Conservation (phyloP, 1,284 basidiomycete species). For the Ustilago lituana region DNA sequence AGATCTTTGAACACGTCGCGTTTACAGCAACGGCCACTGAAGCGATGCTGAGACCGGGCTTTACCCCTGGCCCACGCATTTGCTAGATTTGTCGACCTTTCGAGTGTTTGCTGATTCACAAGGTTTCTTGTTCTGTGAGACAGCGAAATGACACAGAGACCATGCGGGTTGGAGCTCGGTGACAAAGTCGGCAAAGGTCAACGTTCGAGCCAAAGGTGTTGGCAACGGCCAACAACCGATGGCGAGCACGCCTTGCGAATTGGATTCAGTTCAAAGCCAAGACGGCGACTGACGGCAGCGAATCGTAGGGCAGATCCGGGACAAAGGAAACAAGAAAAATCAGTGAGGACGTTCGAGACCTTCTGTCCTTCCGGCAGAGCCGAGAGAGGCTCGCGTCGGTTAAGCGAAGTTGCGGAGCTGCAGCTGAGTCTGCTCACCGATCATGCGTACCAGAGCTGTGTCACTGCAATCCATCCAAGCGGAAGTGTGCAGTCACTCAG, state of each 20-base stretch:
- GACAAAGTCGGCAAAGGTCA: neutral
- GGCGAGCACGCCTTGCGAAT: neutral
- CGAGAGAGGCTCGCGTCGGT: constrained; percentile 11
- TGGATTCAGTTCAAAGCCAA: too few species aligned
- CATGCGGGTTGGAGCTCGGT: too few species aligned
- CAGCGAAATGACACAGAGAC: too few species aligned
- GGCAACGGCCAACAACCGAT: neutral
- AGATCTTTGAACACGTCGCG: too few species aligned
- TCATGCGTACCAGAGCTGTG: constrained; percentile 38
- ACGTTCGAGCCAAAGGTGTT: neutral
- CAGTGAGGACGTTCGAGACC: constrained; percentile 4
- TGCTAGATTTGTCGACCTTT: too few species aligned
- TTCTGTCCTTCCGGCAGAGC: neutral
- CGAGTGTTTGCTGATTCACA: too few species aligned
- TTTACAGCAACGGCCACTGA: too few species aligned
- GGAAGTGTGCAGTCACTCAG: constrained; percentile 7
- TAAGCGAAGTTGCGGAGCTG: constrained; percentile 22
- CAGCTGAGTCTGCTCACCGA: constrained; percentile 12
- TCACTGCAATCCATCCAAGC: constrained; percentile 5
- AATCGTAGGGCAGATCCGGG: too few species aligned
- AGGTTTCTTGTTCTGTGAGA: too few species aligned
- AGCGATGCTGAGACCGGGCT: too few species aligned
- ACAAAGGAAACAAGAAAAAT: neutral
- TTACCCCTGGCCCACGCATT: too few species aligned
- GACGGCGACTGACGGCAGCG: too few species aligned